These are phyloP conservation scores for Podosphaera xanthii DNA, from an alignment of 2,329 filamentous ascomycete species.

Conservation along the genomic window DNA sequence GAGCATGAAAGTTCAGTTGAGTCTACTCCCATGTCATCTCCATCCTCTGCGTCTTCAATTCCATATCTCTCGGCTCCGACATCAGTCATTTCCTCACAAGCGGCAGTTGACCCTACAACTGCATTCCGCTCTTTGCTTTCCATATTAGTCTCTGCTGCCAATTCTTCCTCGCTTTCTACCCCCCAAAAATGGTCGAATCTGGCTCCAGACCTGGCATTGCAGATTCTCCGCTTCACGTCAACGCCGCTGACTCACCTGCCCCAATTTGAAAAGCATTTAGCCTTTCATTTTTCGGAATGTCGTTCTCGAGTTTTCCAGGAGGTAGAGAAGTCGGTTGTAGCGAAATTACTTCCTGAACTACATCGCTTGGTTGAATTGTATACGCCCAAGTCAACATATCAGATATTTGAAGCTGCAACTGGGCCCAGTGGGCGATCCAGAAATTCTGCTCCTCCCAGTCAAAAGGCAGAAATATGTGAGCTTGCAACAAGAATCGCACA, in stretches of 20 bases:
- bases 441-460: background rate
- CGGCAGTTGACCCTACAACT: constrained; percentile 8
- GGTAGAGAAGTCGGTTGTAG: constrained; percentile 12
- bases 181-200: constrained; percentile 13
- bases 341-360: constrained; percentile 12
- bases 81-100: constrained; percentile 10
- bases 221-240: constrained; percentile 15
- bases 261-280: constrained; percentile 14
- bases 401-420: constrained; percentile 16
- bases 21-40: constrained; percentile 14
- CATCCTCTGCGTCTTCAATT: constrained; percentile 12
- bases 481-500: constrained; percentile 63
- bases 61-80: constrained; percentile 11
- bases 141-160: constrained; percentile 14
- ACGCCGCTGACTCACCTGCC: constrained; percentile 13
- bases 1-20: constrained; percentile 6
- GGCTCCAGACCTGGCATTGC: constrained; percentile 12
- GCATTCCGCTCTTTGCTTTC: constrained; percentile 11
- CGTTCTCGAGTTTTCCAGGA: constrained; percentile 13
- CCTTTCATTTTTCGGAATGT: constrained; percentile 13
- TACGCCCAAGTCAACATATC: constrained; percentile 12
- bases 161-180: constrained; percentile 8
- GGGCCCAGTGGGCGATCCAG: constrained; percentile 7
- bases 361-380: constrained; percentile 13
- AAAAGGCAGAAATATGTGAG: constrained; percentile 26